Conservation (phyloP, 441 rosid genomes). For the Populus hybrid region DNA sequence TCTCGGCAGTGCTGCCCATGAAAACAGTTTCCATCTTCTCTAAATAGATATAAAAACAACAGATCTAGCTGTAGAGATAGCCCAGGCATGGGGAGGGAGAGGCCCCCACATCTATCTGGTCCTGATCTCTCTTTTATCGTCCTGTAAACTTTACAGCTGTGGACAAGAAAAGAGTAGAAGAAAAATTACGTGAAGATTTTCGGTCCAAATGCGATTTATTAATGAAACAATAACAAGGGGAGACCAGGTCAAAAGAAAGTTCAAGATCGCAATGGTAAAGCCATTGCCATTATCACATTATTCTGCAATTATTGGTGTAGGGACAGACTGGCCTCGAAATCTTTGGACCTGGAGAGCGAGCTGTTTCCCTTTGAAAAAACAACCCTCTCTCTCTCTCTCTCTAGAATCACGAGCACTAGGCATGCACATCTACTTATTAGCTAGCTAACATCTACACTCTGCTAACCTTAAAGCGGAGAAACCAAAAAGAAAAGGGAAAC, state of each 20-base stretch:
- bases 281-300: slow-evolving; percentile 38
- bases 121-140: slow-evolving; percentile 8
- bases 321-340: slow-evolving; percentile 40
- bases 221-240: slow-evolving; percentile 14
- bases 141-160: slow-evolving; percentile 54
- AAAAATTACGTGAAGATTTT: slow-evolving; percentile 18
- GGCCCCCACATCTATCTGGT: background rate
- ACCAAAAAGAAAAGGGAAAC: slow-evolving; percentile 14
- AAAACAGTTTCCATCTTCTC: background rate
- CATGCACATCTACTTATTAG: slow-evolving; percentile 24
- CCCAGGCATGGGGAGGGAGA: too few species aligned
- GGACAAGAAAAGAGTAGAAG: slow-evolving; percentile 14
- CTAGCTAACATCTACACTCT: background rate
- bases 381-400: background rate
- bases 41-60: background rate
- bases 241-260: slow-evolving; percentile 40
- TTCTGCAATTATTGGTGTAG: slow-evolving; percentile 63
- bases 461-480: slow-evolving; percentile 38
- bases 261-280: background rate
- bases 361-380: slow-evolving; percentile 57
- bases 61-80: background rate
- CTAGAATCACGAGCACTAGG: slow-evolving; percentile 28
- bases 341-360: slow-evolving; percentile 53
- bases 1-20: background rate
- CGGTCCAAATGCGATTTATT: slow-evolving; percentile 26